Conservation (phyloP, 2,329 filamentous ascomycete genomes). For the Thelonectria rubi region DNA sequence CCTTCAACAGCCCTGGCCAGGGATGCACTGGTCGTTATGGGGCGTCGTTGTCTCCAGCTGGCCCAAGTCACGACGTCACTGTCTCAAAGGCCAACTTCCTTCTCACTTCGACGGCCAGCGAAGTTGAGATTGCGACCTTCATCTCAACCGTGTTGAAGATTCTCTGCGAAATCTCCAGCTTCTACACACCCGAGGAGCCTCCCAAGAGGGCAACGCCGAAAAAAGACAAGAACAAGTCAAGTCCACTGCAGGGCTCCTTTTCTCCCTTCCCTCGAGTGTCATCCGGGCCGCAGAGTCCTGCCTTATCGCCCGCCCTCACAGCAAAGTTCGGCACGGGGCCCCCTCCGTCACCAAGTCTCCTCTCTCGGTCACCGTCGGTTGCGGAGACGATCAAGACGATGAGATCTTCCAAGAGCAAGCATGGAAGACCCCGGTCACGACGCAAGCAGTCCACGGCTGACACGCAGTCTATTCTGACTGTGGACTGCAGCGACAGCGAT, state of each 20-base stretch:
- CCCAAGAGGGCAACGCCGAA: constrained; percentile 31
- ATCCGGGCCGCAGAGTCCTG: constrained; percentile 34
- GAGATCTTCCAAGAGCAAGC: constrained; percentile 44
- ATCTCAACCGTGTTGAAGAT: constrained; percentile 62
- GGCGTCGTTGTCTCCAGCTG: constrained; percentile 35
- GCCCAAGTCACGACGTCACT: constrained; percentile 43
- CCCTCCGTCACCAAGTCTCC: constrained; percentile 26
- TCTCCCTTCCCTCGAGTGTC: constrained; percentile 45
- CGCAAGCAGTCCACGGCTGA: constrained; percentile 38
- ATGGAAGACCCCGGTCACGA: constrained; percentile 43
- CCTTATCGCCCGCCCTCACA: constrained; percentile 31
- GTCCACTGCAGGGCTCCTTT: constrained; percentile 43
- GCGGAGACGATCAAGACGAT: constrained; percentile 44
- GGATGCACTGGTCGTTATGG: constrained; percentile 32
- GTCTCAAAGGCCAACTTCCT: constrained; percentile 66
- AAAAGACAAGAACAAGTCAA: constrained; percentile 37
- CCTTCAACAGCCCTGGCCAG: constrained; percentile 42
- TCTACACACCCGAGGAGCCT: constrained; percentile 55
- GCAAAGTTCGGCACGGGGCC: constrained; percentile 22
- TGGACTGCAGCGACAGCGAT: constrained; percentile 52
- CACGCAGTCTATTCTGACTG: constrained; percentile 46
- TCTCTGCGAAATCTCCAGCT: constrained; percentile 44
- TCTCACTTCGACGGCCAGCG: constrained; percentile 63
- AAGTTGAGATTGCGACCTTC: constrained; percentile 63
- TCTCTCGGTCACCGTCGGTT: constrained; percentile 45